A percentile compares a stretch with the other conserved stretches of the same genome.
Evolutionary conservation across 495 filamentous ascomycete species (phyloP).

Genomic region (Xanthoparmelia taractica): DNA sequence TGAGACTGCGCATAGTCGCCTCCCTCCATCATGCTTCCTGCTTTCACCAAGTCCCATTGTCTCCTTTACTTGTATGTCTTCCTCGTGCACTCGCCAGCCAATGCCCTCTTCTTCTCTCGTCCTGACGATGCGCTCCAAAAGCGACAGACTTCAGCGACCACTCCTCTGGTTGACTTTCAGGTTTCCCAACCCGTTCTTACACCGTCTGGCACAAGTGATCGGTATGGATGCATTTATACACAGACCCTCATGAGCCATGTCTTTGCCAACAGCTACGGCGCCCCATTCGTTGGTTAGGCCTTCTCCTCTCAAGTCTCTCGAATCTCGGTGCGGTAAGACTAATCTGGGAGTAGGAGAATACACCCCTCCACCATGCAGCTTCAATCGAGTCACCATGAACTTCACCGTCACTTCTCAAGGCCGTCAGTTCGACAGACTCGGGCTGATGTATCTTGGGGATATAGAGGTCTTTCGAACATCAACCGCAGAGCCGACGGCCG

Average conservation of each 20-base stretch:
- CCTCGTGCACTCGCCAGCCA: slow-evolving; percentile 3
- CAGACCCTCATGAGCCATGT: slow-evolving; percentile 58
- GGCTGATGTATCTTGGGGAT: slow-evolving; percentile 71
- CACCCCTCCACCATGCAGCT: slow-evolving; percentile 59
- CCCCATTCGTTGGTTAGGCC: slow-evolving; percentile 67
- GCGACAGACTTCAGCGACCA: slow-evolving; percentile 15
- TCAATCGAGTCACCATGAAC: slow-evolving; percentile 75
- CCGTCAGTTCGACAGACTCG: slow-evolving; percentile 73
- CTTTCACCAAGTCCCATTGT: slow-evolving; percentile 10
- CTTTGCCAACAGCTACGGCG: slow-evolving; percentile 71
- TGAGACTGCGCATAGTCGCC: slow-evolving; percentile 15
- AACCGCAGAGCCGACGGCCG: slow-evolving; percentile 68
- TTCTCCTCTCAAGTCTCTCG: background rate
- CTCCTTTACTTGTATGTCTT: slow-evolving; percentile 19
- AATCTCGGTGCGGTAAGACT: background rate
- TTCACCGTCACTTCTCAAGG: slow-evolving; percentile 70
- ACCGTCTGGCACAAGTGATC: slow-evolving; percentile 33
- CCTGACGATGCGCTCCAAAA: slow-evolving; percentile 19
- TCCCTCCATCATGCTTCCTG: slow-evolving; percentile 12
- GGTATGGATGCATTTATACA: slow-evolving; percentile 39
- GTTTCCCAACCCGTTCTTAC: slow-evolving; percentile 58
- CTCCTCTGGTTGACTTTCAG: slow-evolving; percentile 55
- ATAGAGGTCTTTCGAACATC: slow-evolving; percentile 79
- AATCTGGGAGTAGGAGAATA: slow-evolving; percentile 48
- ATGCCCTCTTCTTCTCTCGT: background rate